These are phyloP conservation scores for Seiridium cupressi DNA, from an alignment of 2,329 filamentous ascomycete genomes.

Conservation along the genomic window DNA sequence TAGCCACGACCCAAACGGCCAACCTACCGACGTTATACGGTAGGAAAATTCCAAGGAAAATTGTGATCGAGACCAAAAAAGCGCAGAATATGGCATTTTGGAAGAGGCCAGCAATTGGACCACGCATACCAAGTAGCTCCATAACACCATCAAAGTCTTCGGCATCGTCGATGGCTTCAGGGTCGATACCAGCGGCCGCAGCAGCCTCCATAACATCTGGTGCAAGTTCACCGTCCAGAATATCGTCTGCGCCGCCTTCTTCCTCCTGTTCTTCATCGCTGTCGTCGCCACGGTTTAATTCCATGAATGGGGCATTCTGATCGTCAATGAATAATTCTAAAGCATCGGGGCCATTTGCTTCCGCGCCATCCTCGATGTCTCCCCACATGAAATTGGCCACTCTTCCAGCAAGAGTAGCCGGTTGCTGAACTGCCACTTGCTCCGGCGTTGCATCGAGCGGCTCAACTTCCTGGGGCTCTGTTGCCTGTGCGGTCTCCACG, in stretches of 20 bases:
- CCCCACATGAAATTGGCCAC: constrained; percentile 64
- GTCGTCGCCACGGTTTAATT: constrained; percentile 31
- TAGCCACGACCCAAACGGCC: constrained; percentile 74
- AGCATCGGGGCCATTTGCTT: constrained; percentile 58
- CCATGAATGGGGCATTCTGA: constrained; percentile 35
- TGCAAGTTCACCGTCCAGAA: constrained; percentile 39
- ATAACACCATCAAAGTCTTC: constrained; percentile 96
- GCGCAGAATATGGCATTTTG: constrained; percentile 96
- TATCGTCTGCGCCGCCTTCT: constrained; percentile 23
- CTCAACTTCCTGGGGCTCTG: constrained; percentile 2
- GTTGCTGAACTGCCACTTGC: constrained; percentile 16
- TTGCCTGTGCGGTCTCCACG: neutral
- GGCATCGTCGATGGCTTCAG: constrained; percentile 75
- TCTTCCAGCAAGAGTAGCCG: constrained; percentile 36
- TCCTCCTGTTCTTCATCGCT: constrained; percentile 28
- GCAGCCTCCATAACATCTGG: constrained; percentile 63
- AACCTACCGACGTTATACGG: constrained; percentile 91
- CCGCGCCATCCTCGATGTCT: constrained; percentile 41
- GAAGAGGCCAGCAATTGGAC: constrained; percentile 82
- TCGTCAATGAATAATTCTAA: constrained; percentile 57
- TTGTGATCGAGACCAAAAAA: constrained; percentile 82
- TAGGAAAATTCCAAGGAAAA: constrained; percentile 82
- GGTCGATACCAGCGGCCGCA: constrained; percentile 68
- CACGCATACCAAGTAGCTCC: constrained; percentile 95
- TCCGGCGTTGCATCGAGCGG: constrained; percentile 5